Base-by-base conservation (phyloP, 192 early-diverging fungal species). In the Martensiomyces pterosporus region DNA sequence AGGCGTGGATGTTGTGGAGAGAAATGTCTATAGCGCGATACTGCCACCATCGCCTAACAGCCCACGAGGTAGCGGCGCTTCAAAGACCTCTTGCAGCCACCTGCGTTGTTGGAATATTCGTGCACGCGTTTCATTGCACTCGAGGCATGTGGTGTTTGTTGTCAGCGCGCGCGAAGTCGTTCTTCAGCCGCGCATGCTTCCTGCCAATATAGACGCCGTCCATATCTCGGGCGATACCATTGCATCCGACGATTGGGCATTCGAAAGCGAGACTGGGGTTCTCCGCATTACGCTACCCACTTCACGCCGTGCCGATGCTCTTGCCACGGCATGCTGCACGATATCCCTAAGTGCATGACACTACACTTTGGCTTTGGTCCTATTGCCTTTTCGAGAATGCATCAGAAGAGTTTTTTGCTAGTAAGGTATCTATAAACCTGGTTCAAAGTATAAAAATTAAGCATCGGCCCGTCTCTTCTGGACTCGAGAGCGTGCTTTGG, bases 11-110 rank as follows among this genome's bases (percentile, higher is more conserved):
- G 42, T 47, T 3, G 54, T 73, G 1, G 57, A 61, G 15, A 52
- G 57, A 9, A 43, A 50, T 22, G 53, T 73, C 0, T 60, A 56
- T 24, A 48, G 69, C 21, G 54, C 55, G 13, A 48, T 73, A 21
- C 27, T 49, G 14, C 36, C 41, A 5, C 44, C 27, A 35, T 45
- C 26, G n/a, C n/a, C n/a, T n/a, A n/a, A n/a, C 9, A 36, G 39
- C 10, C 43, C 25, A 16, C n/a, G 34, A 19, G 38, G 29, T 33
- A 22, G 17, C 12, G 21, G n/a, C 4, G 40, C 21, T 22, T 29
- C 25, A 4, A 22, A 16, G 25, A 24, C 27, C 9, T 13, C 9
- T 15, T 33, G 35, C 35, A 38, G 38, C 9, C 19, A 33, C 4
- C 33, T 34, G 34, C 38, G 48, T 9, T 50, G 47, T 23, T 64